Percentiles rank a stretch among this genome's conserved stretches.
These are phyloP conservation scores for Gossypium stocksii DNA, from an alignment of 345 rosid species.

Conservation along the genomic window DNA sequence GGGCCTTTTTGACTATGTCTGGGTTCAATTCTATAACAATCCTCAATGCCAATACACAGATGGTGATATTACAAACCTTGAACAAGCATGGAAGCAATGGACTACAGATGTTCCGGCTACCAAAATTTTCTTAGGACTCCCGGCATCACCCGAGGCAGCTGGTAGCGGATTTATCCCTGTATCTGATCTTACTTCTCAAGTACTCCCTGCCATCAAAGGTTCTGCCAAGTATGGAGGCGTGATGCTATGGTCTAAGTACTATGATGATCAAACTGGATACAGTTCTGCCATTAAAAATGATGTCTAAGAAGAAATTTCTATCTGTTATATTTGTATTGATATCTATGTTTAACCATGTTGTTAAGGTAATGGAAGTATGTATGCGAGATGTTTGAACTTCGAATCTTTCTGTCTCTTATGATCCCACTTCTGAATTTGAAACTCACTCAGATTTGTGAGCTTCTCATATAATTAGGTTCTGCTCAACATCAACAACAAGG, in stretches of 20 bases:
- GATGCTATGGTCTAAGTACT: conserved; percentile 13
- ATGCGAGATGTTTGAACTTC: background rate
- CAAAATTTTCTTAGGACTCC: conserved; percentile 22
- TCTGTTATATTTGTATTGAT: background rate
- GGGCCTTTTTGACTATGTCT: conserved; percentile 18
- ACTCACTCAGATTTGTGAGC: background rate
- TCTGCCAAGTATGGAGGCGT: conserved; percentile 24
- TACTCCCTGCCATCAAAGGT: conserved; percentile 23
- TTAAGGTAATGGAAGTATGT: background rate
- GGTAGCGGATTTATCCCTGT: conserved; percentile 21
- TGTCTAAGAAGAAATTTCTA: background rate
- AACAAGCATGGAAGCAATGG: conserved; percentile 22
- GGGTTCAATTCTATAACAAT: conserved; percentile 26
- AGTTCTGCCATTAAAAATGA: conserved; percentile 7
- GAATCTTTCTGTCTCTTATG: background rate
- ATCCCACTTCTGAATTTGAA: background rate
- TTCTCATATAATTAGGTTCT: background rate
- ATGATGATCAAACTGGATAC: conserved; percentile 14
- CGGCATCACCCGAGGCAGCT: conserved; percentile 18
- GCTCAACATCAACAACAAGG: too few species aligned
- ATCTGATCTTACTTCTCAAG: background rate
- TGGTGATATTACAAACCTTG: background rate
- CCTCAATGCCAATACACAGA: conserved; percentile 12
- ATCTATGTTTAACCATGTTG: background rate
- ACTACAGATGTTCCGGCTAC: background rate